Base-by-base conservation (phyloP, 1,284 basidiomycete species). In the Ceraceosorus guamensis region DNA sequence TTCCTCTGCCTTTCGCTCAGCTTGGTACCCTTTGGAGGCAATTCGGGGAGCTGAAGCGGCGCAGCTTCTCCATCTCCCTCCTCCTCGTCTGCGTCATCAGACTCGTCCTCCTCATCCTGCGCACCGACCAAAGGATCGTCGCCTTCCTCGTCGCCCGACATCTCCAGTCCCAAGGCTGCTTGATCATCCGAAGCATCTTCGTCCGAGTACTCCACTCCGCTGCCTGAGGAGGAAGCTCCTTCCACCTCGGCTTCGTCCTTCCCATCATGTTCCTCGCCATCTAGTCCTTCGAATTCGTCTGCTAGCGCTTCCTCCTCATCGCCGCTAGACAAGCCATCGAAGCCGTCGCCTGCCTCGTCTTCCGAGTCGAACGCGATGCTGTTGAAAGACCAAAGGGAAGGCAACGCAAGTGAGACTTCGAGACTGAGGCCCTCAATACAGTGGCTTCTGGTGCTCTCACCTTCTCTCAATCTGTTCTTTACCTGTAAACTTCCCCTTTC, bases 261-360 rank as follows among this genome's bases (percentile, higher is more conserved):
- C 14, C 49, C 59, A 3, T 57, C 61, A 18, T 50, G 37, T 18
- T 51, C 57, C n/a, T 45, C 37, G 10, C 46, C 54, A 53, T 81
- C 83, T 50, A 79, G 80, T 10, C 82, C 84, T 30, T 60, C 61
- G 13, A 61, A 63, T 7, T 55, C 60, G 4, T 60, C 68, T 6
- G 46, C 60, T 3, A 66, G 51, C 34, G 62, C 65, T 5, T 66
- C 60, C 48, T 82, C 83, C 13, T 55, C 58, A 1, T 67, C 71
- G 13, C 77, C 78, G 43, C 79, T 67, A 55, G 78, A 78, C 31
- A 79, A 77, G 53, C 75, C 76, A 53, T 79, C 77, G 34, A 73
- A 76, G 46, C 76, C 79, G 33, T 78, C 79, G 31, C 78, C 72
- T 5, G 76, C 78, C 6, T 77, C 78, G 13, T 68, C 75, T 2